Evolutionary conservation across 2,329 filamentous ascomycete species (phyloP), one percentile per base, ranked within the genome.

Genomic region (Fusarium domesticum): DNA sequence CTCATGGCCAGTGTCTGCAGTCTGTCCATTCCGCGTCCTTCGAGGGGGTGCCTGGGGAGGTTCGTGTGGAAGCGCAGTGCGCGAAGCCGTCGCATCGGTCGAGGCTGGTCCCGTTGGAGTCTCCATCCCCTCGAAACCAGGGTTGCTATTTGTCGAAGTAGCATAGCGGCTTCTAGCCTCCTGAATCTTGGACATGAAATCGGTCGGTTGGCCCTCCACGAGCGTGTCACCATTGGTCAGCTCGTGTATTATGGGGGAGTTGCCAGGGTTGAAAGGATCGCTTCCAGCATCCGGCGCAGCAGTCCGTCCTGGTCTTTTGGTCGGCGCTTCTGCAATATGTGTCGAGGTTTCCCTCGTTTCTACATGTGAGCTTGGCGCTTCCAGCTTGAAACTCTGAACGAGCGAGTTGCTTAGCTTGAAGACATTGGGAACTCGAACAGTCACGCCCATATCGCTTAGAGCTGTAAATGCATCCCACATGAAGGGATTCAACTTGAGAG

Each of bases 381-480:
- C 63, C 54, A 40, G 61, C 38, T 75, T 72, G 42, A 81, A 73
- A 39, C 69, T 70, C 31, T 74, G 73, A 25, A 76, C 53, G 28
- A 82, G 63, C 6, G 63, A 49, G 16, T 81, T 77, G 48, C 78
- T 89, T 57, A 86, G 71, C 63, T 84, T 89, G 71, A 96, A 98
- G 50, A 96, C 87, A 60, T 95, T 96, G 18, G 84, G 79, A 8
- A 93, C 83, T 43, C 87, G 83, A 42, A 97, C 77, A 54, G 83
- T 84, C 35, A 89, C 85, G 4, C 89, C 88, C 83, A 81, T 88
- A 62, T 96, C 90, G 64, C 91, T 96, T 6, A 98, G 77, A 14
- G 82, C 85, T 17, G 85, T 83, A 60, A 97, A 97, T 0, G 92
- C 91, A 73, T 98, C 93, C 93, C 93, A 98, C 80, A 96, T 93